phyloP scores from a whole-genome alignment of 2,329 filamentous ascomycete genomes.

The Aphanocladium album region DNA sequence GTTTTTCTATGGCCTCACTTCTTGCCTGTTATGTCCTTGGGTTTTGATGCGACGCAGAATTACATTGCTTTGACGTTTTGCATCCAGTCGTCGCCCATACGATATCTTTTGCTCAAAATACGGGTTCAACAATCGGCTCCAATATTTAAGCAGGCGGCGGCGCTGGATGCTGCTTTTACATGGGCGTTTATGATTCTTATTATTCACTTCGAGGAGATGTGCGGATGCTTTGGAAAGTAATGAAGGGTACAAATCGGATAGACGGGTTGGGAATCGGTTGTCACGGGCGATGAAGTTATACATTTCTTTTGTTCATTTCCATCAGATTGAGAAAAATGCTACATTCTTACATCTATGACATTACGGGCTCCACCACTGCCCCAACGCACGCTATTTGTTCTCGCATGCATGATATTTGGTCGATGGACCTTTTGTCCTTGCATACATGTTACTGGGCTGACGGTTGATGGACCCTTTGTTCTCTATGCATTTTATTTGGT shows the following conservation, averaged over 20 bases:
- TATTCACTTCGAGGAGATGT: background rate
- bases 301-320: conserved; percentile 9
- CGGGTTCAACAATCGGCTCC: background rate
- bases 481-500: background rate
- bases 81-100: background rate
- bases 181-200: conserved; percentile 1
- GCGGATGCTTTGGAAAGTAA: conserved; percentile 11
- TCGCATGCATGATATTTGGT: too few species aligned
- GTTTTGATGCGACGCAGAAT: conserved; percentile 7
- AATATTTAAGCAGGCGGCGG: background rate
- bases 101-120: background rate
- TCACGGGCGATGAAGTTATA: background rate
- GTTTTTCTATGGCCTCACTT: background rate
- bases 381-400: too few species aligned
- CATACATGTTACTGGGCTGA: too few species aligned
- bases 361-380: background rate
- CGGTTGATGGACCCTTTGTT: too few species aligned
- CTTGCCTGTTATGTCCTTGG: conserved; percentile 5
- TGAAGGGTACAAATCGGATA: background rate
- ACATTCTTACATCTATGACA: conserved; percentile 1
- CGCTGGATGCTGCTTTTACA: background rate
- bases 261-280: background rate
- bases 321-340: conserved; percentile 11
- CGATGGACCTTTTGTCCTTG: too few species aligned
- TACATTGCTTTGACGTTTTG: conserved; percentile 1